Evolutionary conservation across 306 rosid species (phyloP).

Genomic region (Alnus rubra): DNA sequence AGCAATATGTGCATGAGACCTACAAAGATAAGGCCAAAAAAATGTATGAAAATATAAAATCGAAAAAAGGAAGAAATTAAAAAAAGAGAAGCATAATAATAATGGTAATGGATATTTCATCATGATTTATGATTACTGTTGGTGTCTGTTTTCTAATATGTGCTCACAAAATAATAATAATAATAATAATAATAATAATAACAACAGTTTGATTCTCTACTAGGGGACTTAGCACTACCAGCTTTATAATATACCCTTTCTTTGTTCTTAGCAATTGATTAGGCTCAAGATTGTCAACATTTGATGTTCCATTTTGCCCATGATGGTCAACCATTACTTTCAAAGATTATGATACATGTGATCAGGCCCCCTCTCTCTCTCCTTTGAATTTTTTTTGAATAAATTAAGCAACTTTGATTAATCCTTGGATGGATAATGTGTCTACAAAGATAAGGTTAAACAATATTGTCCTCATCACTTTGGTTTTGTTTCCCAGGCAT

Average conservation of each 20-base stretch:
- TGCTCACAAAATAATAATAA: neutral
- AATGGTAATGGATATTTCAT: neutral
- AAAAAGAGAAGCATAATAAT: neutral
- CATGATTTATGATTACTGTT: neutral
- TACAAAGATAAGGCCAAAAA: neutral
- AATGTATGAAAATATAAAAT: neutral
- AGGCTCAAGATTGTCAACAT: neutral
- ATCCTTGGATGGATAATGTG: neutral
- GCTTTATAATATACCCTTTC: neutral
- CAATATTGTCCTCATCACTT: neutral
- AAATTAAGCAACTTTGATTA: neutral
- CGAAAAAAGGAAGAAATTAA: neutral
- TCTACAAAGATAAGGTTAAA: neutral
- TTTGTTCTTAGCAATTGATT: neutral
- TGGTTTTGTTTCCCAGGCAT: conserved; percentile 49
- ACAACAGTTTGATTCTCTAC: neutral
- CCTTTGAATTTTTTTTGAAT: neutral
- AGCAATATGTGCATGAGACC: neutral
- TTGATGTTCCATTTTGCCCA: neutral
- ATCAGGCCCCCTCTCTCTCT: neutral
- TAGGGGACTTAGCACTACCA: neutral
- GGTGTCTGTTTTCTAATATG: neutral
- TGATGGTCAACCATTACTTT: neutral
- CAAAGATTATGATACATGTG: neutral
- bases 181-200: too few species aligned